Percentiles rank a stretch among this genome's conserved stretches.
Conservation (phyloP, 257 asterid species). For the Petunia axillaris region DNA sequence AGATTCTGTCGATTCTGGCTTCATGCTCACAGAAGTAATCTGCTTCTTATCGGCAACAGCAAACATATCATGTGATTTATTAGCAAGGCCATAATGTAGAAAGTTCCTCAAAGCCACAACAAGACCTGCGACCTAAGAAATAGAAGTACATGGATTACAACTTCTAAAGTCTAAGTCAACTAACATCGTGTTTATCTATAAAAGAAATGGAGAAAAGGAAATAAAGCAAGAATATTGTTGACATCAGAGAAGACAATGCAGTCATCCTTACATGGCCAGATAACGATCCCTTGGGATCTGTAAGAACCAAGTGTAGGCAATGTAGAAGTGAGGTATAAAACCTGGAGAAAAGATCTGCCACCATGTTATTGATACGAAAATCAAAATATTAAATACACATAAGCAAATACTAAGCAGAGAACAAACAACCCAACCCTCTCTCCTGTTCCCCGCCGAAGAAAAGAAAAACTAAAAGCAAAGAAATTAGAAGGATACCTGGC, state of each 20-base stretch:
- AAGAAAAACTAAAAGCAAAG: constrained; percentile 4
- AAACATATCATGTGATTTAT: constrained; percentile 45
- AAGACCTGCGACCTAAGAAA: constrained; percentile 75
- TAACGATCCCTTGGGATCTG: constrained; percentile 69
- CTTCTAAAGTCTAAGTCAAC: neutral
- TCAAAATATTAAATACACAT: constrained; percentile 16
- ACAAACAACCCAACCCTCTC: neutral
- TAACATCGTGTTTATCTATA: neutral
- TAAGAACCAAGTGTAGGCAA: constrained; percentile 81
- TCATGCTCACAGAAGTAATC: constrained; percentile 43
- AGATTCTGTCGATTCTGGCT: constrained; percentile 40
- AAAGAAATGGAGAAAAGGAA: neutral
- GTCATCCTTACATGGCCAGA: constrained; percentile 71
- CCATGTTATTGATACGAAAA: constrained; percentile 36
- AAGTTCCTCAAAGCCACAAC: constrained; percentile 76
- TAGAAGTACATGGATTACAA: constrained; percentile 18
- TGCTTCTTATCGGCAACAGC: constrained; percentile 46
- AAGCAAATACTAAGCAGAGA: constrained; percentile 23
- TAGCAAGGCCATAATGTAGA: constrained; percentile 71
- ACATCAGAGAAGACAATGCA: constrained; percentile 22
- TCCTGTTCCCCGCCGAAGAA: constrained; percentile 17
- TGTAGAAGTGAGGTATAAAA: constrained; percentile 78
- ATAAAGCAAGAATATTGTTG: neutral
- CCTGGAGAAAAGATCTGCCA: constrained; percentile 54
- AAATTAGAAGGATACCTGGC: constrained; percentile 54